A percentile compares a stretch with the other conserved stretches of the same genome.
Conservation (phyloP, 2,329 filamentous ascomycete species). For the Talaromyces amestolkiae region DNA sequence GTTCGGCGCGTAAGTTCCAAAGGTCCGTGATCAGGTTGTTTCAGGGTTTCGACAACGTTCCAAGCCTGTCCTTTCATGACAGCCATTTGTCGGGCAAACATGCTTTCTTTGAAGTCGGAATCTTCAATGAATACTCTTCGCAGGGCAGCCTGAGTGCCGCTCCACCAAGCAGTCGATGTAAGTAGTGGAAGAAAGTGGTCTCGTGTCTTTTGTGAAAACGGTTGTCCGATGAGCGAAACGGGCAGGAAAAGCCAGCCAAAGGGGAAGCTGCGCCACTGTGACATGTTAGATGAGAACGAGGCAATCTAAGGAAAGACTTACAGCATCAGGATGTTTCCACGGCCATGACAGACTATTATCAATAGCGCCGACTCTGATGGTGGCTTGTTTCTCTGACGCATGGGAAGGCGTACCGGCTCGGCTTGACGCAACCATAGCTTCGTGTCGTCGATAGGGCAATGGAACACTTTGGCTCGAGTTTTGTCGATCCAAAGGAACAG, state of each 20-base stretch:
- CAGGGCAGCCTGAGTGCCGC: constrained; percentile 82
- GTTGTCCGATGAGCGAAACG: constrained; percentile 91
- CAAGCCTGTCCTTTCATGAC: constrained; percentile 99
- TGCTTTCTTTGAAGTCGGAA: constrained; percentile 93
- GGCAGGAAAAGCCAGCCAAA: constrained; percentile 98
- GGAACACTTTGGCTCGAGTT: constrained; percentile 37
- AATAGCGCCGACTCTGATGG: constrained; percentile 82
- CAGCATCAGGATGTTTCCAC: constrained; percentile 96
- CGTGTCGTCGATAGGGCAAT: constrained; percentile 72
- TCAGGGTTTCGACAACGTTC: constrained; percentile 98
- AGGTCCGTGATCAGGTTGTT: constrained; percentile 86
- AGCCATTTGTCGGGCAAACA: constrained; percentile 97
- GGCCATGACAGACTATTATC: constrained; percentile 98
- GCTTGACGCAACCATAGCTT: constrained; percentile 76
- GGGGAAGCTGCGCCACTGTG: constrained; percentile 76
- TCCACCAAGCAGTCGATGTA: constrained; percentile 96
- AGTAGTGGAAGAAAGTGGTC: constrained; percentile 94
- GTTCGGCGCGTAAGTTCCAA: constrained; percentile 86
- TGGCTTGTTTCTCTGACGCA: constrained; percentile 49
- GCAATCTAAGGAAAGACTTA: constrained; percentile 38
- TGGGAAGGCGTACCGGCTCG: constrained; percentile 54
- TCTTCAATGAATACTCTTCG: constrained; percentile 88
- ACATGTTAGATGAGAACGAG: constrained; percentile 24
- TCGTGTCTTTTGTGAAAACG: constrained; percentile 89
- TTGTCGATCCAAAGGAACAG: constrained; percentile 53